Evolutionary conservation across 1,284 basidiomycete genomes (phyloP).

Genomic region (Puccinia novopanici): DNA sequence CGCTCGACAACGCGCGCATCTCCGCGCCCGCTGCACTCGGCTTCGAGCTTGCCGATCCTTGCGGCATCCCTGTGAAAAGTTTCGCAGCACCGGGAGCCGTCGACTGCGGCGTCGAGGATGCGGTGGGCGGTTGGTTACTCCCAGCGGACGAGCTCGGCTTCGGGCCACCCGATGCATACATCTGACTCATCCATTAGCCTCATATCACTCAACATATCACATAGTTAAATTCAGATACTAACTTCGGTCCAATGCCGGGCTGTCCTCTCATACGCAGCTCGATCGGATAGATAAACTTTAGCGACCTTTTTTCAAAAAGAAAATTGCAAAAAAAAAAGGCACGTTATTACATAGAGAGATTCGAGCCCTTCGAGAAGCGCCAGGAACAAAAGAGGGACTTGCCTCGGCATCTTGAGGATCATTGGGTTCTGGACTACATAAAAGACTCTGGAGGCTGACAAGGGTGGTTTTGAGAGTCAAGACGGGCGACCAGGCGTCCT

Average conservation of each 20-base stretch:
- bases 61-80: not conserved
- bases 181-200: conserved; percentile 5
- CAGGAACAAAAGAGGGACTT: conserved; percentile 48
- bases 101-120: not conserved
- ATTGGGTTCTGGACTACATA: conserved; percentile 94
- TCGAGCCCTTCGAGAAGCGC: not conserved
- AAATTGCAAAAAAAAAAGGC: not conserved
- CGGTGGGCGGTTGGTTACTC: not conserved
- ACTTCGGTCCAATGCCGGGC: conserved; percentile 82
- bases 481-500: conserved; percentile 78
- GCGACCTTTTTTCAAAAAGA: conserved; percentile 66
- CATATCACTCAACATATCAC: not conserved
- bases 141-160: not conserved
- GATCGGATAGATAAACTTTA: conserved; percentile 90
- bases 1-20: not conserved
- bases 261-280: conserved; percentile 82
- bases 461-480: conserved; percentile 90
- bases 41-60: not conserved
- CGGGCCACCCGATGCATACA: conserved; percentile 13
- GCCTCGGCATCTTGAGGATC: conserved; percentile 96
- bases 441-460: conserved; percentile 88
- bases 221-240: conserved; percentile 18
- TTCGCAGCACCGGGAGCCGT: not conserved
- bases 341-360: not conserved
- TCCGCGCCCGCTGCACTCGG: not conserved